These are phyloP conservation scores for Paramecium biaurelia DNA, from an alignment of 73 alveolate genomes.

Conservation along the genomic window DNA sequence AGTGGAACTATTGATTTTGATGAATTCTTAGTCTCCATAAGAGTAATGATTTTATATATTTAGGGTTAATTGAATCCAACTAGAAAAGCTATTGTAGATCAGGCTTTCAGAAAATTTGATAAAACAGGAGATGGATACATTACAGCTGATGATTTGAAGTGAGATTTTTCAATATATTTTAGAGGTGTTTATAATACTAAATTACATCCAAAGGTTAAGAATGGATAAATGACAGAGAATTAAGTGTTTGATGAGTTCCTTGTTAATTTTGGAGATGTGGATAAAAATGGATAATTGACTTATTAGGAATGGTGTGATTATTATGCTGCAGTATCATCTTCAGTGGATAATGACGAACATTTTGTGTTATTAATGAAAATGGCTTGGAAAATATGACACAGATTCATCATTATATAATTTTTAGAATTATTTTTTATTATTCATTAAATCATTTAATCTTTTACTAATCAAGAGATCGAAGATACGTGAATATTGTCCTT, in stretches of 20 bases:
- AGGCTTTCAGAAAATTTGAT: constrained; percentile 95
- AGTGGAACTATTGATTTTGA: constrained; percentile 92
- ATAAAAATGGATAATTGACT: constrained; percentile 85
- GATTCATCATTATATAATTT: background rate
- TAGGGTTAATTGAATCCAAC: constrained; percentile 85
- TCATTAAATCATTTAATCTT: background rate
- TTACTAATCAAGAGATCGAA: background rate
- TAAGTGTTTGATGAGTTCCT: constrained; percentile 90
- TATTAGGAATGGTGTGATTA: constrained; percentile 94
- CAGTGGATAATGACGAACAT: constrained; percentile 96
- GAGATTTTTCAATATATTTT: background rate
- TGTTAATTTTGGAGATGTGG: constrained; percentile 88
- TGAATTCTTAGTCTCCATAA: constrained; percentile 90
- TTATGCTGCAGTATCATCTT: constrained; percentile 93
- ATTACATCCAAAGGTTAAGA: constrained; percentile 91
- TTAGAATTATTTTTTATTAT: background rate
- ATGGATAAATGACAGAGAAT: constrained; percentile 94
- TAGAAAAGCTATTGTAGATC: constrained; percentile 87
- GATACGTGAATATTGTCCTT: background rate
- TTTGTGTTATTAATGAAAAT: constrained; percentile 93
- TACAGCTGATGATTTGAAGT: constrained; percentile 84
- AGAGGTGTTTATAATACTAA: constrained; percentile 86
- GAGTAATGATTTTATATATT: constrained; percentile 47
- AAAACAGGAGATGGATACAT: constrained; percentile 89
- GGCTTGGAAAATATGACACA: constrained; percentile 83